A percentile compares a stretch with the other conserved stretches of the same genome.
Conservation (phyloP, 306 rosid genomes). For the Abrus precatorius region DNA sequence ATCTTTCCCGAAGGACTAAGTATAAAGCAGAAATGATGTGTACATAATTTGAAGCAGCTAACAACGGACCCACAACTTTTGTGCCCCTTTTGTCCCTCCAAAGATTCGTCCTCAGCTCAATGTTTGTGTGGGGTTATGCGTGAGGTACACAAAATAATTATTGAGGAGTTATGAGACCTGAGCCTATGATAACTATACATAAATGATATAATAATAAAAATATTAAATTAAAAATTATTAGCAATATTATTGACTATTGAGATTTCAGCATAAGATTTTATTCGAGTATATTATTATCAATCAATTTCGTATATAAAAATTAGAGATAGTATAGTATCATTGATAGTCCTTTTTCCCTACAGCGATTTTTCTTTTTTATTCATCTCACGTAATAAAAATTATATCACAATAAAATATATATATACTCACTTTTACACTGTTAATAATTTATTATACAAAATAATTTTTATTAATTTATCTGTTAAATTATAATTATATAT, state of each 20-base stretch:
- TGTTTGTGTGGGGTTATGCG: constrained; percentile 47
- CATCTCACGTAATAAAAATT: no score
- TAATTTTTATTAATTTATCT: no score
- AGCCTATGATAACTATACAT: not conserved
- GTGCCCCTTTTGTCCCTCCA: constrained; percentile 5
- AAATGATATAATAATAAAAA: not conserved
- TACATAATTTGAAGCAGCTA: constrained; percentile 42
- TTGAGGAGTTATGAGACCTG: not conserved
- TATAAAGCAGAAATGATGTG: constrained; percentile 31
- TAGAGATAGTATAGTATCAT: no score
- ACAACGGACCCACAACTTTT: constrained; percentile 46
- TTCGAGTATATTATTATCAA: not conserved
- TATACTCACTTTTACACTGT: no score
- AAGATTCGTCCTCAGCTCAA: constrained; percentile 27
- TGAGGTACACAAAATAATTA: constrained; percentile 8
- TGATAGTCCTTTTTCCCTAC: no score
- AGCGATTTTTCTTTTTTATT: no score
- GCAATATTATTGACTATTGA: no score
- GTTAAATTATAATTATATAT: no score
- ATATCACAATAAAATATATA: no score
- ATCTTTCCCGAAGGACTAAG: constrained; percentile 3
- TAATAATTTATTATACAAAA: no score
- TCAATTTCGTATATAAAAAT: no score
- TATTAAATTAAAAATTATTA: no score
- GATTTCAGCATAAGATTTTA: not conserved